A percentile compares a stretch with the other conserved stretches of the same genome.
phyloP scores from a whole-genome alignment of 257 asterid species.

The Capsicum chinense region DNA sequence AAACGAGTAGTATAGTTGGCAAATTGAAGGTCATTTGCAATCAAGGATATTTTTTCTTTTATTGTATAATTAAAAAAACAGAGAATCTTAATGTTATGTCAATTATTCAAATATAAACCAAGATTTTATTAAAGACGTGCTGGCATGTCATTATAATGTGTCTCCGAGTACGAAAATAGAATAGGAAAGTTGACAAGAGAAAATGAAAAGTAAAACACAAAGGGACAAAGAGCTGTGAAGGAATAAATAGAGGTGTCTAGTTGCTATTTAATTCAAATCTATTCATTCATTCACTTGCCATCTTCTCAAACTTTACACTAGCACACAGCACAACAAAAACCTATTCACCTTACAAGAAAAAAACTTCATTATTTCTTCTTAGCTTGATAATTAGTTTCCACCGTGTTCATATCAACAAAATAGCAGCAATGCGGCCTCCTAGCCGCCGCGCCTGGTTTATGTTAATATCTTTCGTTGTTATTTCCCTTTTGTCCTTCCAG shows the following conservation, averaged over 20 bases:
- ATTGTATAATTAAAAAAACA: neutral
- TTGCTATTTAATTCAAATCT: conserved; percentile 17
- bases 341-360: neutral
- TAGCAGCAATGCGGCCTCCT: conserved; percentile 28
- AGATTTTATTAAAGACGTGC: conserved; percentile 28
- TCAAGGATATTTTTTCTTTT: neutral
- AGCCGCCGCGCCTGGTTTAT: neutral
- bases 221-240: conserved; percentile 21
- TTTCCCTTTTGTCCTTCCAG: conserved; percentile 33
- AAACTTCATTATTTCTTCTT: neutral
- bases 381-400: neutral
- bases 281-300: conserved; percentile 9
- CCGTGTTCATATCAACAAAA: neutral
- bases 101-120: conserved; percentile 22
- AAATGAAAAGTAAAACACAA: neutral
- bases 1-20: conserved; percentile 28
- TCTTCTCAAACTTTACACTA: neutral
- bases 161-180: neutral
- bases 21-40: neutral
- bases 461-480: neutral
- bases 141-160: conserved; percentile 26
- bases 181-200: neutral
- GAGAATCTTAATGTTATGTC: neutral
- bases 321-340: neutral
- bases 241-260: conserved; percentile 3